Conservation (phyloP, 805 yeast genomes). For the Cyberlindnera sargentensis region DNA sequence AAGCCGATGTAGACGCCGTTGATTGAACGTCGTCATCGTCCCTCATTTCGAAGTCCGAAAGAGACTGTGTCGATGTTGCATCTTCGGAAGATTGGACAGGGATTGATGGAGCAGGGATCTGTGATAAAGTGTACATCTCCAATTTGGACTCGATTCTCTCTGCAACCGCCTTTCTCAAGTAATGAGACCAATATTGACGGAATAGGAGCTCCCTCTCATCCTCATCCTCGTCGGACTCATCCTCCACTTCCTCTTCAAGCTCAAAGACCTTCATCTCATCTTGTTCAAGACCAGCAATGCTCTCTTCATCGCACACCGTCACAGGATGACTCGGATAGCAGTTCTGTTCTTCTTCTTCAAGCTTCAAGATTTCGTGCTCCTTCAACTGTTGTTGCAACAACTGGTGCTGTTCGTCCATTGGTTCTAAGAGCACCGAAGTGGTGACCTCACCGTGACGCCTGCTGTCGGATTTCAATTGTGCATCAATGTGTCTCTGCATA, state of each 20-base stretch:
- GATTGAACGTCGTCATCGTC: conserved; percentile 7
- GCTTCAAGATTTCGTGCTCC: background rate
- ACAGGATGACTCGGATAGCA: conserved; percentile 7
- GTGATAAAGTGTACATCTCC: conserved; percentile 10
- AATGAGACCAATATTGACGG: conserved; percentile 12
- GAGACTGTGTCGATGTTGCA: background rate
- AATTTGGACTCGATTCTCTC: conserved; percentile 21
- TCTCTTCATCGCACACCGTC: conserved; percentile 7
- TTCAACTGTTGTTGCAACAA: background rate
- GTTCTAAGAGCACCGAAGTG: conserved; percentile 2
- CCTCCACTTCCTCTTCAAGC: conserved; percentile 1
- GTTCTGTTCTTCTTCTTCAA: background rate
- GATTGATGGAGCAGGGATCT: conserved; percentile 10
- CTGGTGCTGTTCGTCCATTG: conserved; percentile 9
- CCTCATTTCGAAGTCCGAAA: conserved; percentile 3
- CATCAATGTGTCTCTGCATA: conserved; percentile 9
- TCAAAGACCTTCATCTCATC: conserved; percentile 2
- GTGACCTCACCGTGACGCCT: background rate
- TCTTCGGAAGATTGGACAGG: conserved; percentile 7
- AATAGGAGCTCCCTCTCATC: conserved; percentile 5
- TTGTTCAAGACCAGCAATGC: background rate
- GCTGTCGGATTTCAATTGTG: background rate
- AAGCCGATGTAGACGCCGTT: conserved; percentile 14
- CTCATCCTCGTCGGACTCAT: conserved; percentile 6
- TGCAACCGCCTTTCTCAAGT: conserved; percentile 15